These are phyloP conservation scores for Colletotrichum australisinense DNA, from an alignment of 2,329 filamentous ascomycete species.

Conservation along the genomic window DNA sequence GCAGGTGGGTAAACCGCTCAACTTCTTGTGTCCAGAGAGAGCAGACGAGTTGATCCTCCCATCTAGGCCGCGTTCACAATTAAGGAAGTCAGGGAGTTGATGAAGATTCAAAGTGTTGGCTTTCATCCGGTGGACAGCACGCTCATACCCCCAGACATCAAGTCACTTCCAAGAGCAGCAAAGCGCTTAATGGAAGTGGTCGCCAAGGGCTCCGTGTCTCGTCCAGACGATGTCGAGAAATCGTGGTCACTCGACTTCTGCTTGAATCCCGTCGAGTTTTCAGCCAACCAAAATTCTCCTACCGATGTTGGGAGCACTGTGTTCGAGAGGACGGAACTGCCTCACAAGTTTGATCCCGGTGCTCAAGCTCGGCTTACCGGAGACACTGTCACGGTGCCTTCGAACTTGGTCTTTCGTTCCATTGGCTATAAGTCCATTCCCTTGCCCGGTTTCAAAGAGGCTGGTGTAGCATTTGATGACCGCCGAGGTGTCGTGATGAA, in stretches of 20 bases:
- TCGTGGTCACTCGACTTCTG: constrained; percentile 90
- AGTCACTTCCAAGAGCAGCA: constrained; percentile 78
- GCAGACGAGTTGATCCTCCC: background rate
- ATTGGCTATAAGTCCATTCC: constrained; percentile 91
- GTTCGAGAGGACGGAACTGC: constrained; percentile 73
- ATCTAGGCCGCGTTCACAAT: constrained; percentile 91
- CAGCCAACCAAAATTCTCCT: constrained; percentile 57
- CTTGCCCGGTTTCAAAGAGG: constrained; percentile 77
- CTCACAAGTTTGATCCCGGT: constrained; percentile 63
- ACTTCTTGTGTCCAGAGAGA: background rate
- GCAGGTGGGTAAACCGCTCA: constrained; percentile 68
- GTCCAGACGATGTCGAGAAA: constrained; percentile 62
- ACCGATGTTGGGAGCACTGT: constrained; percentile 70
- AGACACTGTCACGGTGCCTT: constrained; percentile 65
- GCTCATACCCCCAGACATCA: constrained; percentile 75
- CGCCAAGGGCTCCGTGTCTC: constrained; percentile 74
- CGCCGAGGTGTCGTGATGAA: constrained; percentile 83
- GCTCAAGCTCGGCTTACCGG: constrained; percentile 62
- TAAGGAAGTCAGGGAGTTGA: constrained; percentile 90
- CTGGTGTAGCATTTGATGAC: constrained; percentile 83
- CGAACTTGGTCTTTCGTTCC: constrained; percentile 86
- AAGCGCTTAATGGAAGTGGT: constrained; percentile 85
- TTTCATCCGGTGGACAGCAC: constrained; percentile 76
- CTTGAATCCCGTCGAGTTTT: constrained; percentile 79
- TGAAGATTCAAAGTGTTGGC: constrained; percentile 77